These are phyloP conservation scores for Ceratopteris richardii DNA, from an alignment of 75 land plant species.

Conservation along the genomic window DNA sequence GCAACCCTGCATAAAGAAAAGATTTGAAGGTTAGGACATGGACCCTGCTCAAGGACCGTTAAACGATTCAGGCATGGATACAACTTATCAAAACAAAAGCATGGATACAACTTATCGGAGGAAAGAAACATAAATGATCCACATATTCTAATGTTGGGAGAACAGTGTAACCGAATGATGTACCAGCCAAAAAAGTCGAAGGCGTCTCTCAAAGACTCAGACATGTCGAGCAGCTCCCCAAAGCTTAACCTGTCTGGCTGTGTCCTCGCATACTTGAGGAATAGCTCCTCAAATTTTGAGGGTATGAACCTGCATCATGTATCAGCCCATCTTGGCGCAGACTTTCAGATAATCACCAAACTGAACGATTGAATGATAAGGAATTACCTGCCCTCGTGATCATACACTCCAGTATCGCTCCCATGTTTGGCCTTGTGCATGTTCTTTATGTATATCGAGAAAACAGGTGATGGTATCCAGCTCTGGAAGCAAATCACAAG, in stretches of 20 bases:
- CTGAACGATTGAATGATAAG: too few species aligned
- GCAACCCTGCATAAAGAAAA: slow-evolving; percentile 46
- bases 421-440: slow-evolving; percentile 74
- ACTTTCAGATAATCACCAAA: too few species aligned
- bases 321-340: too few species aligned
- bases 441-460: slow-evolving; percentile 58
- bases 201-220: slow-evolving; percentile 39
- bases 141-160: too few species aligned
- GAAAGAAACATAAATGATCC: too few species aligned
- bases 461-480: slow-evolving; percentile 57
- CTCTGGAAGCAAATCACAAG: slow-evolving; percentile 23
- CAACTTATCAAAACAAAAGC: too few species aligned
- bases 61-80: too few species aligned
- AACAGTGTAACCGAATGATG: too few species aligned
- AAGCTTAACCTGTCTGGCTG: slow-evolving; percentile 34
- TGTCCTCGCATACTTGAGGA: slow-evolving; percentile 53
- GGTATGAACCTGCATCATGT: slow-evolving; percentile 46
- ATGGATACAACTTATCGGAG: too few species aligned
- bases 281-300: slow-evolving; percentile 55
- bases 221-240: slow-evolving; percentile 56
- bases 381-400: slow-evolving; percentile 60
- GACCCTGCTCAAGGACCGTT: too few species aligned
- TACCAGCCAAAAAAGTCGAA: slow-evolving; percentile 67
- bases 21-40: too few species aligned
- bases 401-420: slow-evolving; percentile 67